phyloP scores from a whole-genome alignment of 164 flowering plant genomes.

The Vitis rupestris region DNA sequence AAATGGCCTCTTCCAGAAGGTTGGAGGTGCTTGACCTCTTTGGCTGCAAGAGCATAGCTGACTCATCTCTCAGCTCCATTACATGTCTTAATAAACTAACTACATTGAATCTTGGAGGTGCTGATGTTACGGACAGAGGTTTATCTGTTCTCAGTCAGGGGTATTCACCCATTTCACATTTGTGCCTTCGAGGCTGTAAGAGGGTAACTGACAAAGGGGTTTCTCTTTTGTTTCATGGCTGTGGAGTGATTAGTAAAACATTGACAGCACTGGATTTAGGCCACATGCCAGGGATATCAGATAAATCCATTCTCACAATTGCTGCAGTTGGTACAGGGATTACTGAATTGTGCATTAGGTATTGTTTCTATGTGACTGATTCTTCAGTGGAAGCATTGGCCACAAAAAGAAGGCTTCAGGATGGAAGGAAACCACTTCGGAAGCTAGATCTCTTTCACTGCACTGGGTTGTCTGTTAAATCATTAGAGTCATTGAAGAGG shows the following conservation, averaged over 20 bases:
- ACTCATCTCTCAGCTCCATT: slow-evolving; percentile 29
- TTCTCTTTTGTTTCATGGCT: slow-evolving; percentile 21
- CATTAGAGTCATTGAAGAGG: slow-evolving; percentile 14
- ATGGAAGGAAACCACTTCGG: slow-evolving; percentile 18
- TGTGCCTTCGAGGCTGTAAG: slow-evolving; percentile 43
- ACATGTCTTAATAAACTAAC: slow-evolving; percentile 27
- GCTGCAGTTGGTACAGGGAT: slow-evolving; percentile 16
- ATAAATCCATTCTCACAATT: slow-evolving; percentile 25
- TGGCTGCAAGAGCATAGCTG: slow-evolving; percentile 44
- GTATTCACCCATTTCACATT: slow-evolving; percentile 22
- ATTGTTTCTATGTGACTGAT: slow-evolving; percentile 38
- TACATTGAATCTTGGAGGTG: slow-evolving; percentile 29
- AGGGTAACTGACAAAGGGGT: slow-evolving; percentile 47
- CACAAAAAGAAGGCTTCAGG: slow-evolving; percentile 12
- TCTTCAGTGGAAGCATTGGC: slow-evolving; percentile 31
- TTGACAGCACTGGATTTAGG: slow-evolving; percentile 37
- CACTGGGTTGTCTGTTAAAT: slow-evolving; percentile 22
- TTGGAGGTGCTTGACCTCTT: slow-evolving; percentile 38
- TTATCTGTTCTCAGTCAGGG: slow-evolving; percentile 29
- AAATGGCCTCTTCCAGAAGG: slow-evolving; percentile 22
- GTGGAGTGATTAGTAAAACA: slow-evolving; percentile 28
- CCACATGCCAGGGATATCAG: slow-evolving; percentile 44
- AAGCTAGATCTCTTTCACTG: slow-evolving; percentile 44
- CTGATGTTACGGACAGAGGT: slow-evolving; percentile 48
- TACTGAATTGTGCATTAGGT: slow-evolving; percentile 35